These are phyloP conservation scores for Tricholoma terreum DNA, from an alignment of 768 basidiomycete species.

Conservation along the genomic window DNA sequence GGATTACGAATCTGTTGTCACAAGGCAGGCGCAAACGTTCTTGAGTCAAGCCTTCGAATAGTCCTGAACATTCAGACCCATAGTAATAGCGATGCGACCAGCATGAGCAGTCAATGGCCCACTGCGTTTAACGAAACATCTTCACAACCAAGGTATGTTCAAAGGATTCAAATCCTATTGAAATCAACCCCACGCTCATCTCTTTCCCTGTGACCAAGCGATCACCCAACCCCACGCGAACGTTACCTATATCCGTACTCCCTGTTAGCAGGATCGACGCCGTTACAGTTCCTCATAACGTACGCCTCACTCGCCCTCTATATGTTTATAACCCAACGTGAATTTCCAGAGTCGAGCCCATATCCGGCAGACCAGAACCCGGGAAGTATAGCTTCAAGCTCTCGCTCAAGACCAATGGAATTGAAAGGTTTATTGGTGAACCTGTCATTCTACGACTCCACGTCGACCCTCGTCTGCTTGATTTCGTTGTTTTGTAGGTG, in stretches of 20 bases:
- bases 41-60: background rate
- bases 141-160: background rate
- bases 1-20: conserved; percentile 37
- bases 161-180: too few relatives aligned
- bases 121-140: background rate
- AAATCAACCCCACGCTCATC: too few relatives aligned
- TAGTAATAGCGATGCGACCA: conserved; percentile 20
- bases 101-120: conserved; percentile 6
- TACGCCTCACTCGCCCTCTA: conserved; percentile 25
- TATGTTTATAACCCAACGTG: background rate
- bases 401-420: conserved; percentile 49
- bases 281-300: conserved; percentile 51
- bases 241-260: conserved; percentile 54
- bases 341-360: conserved; percentile 42
- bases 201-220: conserved; percentile 8
- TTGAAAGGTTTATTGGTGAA: conserved; percentile 52
- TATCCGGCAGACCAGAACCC: conserved; percentile 34
- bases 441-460: conserved; percentile 44
- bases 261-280: conserved; percentile 40
- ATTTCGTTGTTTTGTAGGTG: conserved; percentile 63
- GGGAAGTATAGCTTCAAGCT: conserved; percentile 54
- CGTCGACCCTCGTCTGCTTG: conserved; percentile 52
- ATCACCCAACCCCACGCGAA: conserved; percentile 29
- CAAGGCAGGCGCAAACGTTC: conserved; percentile 30
- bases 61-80: conserved; percentile 4